Percentiles rank a stretch among this genome's conserved stretches.
Conservation (phyloP, 768 basidiomycete genomes). For the Royoungia palumana region DNA sequence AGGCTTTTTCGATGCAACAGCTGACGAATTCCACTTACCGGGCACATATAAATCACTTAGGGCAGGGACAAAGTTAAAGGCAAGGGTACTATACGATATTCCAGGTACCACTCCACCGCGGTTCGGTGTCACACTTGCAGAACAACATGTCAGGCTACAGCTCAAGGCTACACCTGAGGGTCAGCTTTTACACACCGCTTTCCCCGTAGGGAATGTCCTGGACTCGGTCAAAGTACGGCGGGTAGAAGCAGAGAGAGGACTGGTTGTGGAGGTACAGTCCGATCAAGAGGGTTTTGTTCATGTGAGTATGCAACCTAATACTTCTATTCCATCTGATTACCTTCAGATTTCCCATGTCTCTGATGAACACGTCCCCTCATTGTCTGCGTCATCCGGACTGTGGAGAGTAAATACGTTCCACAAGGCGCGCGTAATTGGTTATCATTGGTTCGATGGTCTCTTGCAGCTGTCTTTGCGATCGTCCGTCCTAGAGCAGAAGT, state of each 20-base stretch:
- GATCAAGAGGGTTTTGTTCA: constrained; percentile 81
- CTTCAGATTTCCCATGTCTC: constrained; percentile 88
- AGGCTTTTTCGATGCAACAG: constrained; percentile 89
- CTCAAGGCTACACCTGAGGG: constrained; percentile 34
- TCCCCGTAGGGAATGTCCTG: constrained; percentile 71
- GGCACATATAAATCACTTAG: constrained; percentile 45
- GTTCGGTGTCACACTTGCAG: constrained; percentile 76
- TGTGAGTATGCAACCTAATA: constrained; percentile 46
- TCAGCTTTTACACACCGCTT: constrained; percentile 47
- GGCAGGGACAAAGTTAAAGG: constrained; percentile 74
- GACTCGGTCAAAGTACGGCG: constrained; percentile 69
- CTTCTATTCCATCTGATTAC: constrained; percentile 1
- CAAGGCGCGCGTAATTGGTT: constrained; percentile 82
- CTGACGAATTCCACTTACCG: constrained; percentile 75
- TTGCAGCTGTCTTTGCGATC: constrained; percentile 84
- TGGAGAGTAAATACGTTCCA: constrained; percentile 82
- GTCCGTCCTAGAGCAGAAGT: constrained; percentile 80
- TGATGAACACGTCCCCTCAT: constrained; percentile 83
- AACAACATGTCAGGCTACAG: constrained; percentile 63
- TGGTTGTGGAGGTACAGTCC: constrained; percentile 63
- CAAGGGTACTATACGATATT: constrained; percentile 80
- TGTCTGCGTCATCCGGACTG: constrained; percentile 65
- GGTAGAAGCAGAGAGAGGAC: constrained; percentile 79
- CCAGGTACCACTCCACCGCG: constrained; percentile 65
- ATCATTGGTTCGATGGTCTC: constrained; percentile 81